phyloP scores from a whole-genome alignment of 176 grass and related monocot species.

The Canna indica region DNA sequence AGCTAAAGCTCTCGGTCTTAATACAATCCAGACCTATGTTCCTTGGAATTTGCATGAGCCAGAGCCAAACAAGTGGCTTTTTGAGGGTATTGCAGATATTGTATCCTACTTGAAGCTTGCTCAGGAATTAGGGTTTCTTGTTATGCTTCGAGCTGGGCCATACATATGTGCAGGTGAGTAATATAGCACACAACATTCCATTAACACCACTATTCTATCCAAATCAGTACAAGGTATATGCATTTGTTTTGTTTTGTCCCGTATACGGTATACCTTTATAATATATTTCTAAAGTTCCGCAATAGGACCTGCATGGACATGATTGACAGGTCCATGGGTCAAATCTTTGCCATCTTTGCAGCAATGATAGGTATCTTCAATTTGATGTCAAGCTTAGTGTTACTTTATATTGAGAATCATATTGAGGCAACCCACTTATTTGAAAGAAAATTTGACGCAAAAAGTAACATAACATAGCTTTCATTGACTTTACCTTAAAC shows the following conservation, averaged over 20 bases:
- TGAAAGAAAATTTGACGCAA: neutral
- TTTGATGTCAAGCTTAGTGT: too few relatives aligned
- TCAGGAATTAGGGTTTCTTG: conserved; percentile 65
- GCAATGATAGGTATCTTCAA: too few relatives aligned
- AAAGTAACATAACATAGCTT: neutral
- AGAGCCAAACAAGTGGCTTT: conserved; percentile 47
- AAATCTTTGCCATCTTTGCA: too few relatives aligned
- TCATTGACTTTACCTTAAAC: too few relatives aligned
- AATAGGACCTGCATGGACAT: too few relatives aligned
- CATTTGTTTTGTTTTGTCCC: neutral
- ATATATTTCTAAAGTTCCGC: too few relatives aligned
- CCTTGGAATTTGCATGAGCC: conserved; percentile 94
- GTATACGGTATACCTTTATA: too few relatives aligned
- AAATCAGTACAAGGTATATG: neutral
- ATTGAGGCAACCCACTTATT: neutral
- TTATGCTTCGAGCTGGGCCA: conserved; percentile 86
- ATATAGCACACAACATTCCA: neutral
- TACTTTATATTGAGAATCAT: neutral
- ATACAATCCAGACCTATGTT: conserved; percentile 90
- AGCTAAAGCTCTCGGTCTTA: conserved; percentile 81
- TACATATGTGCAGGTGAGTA: conserved; percentile 88
- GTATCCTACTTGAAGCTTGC: conserved; percentile 76
- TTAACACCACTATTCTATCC: neutral
- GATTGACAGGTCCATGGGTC: too few relatives aligned
- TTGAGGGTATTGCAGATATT: conserved; percentile 55